Base-by-base conservation (phyloP, 768 basidiomycete genomes). In the Mycena rebaudengoi region DNA sequence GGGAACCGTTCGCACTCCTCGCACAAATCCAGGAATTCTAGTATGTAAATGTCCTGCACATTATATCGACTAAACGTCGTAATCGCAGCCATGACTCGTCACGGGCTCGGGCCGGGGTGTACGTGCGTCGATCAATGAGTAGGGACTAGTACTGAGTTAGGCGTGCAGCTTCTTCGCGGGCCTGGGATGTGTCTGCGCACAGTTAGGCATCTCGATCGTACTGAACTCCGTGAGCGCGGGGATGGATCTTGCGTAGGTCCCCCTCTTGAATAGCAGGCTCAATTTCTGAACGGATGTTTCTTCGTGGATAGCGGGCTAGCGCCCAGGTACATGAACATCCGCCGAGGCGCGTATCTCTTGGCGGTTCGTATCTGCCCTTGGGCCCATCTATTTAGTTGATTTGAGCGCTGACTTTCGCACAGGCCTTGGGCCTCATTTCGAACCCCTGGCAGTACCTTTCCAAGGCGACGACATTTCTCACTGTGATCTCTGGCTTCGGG, bases 11-110 rank as follows among this genome's bases (percentile, higher is more conserved):
- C 39, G 32, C 53, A 37, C 61, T 69, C 37, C 68, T 69, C 39
- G 68, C 61, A 29, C 48, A 48, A 44, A 62, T 69, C n/a, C 68
- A 69, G 32, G 67, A 69, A 35, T 65, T 62, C 50, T 69, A 69
- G 60, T 67, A 44, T 52, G 63, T 50, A 53, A 18, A 53, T 53
- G 51, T n/a, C 51, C 51, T n/a, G 51, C 51, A 26, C 51, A 53
- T 53, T 40, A 53, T 53, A 53, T 53, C 37, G 37, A 53, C 51
- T 53, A 53, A 53, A 53, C 37, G 13, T 53, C 20, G 51, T 28
- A 53, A 53, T 53, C 51, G 13, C 51, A 53, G 51, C 37, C 51
- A 53, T 53, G 51, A 40, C 51, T 53, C 51, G 35, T 40, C 51
- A 39, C 51, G 51, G 51, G 51, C 40, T 40, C 51, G 51, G 37